Evolutionary conservation across 805 yeast genomes (phyloP), one percentile per base, ranked within the genome.

Genomic region (Spathaspora hagerdaliae): DNA sequence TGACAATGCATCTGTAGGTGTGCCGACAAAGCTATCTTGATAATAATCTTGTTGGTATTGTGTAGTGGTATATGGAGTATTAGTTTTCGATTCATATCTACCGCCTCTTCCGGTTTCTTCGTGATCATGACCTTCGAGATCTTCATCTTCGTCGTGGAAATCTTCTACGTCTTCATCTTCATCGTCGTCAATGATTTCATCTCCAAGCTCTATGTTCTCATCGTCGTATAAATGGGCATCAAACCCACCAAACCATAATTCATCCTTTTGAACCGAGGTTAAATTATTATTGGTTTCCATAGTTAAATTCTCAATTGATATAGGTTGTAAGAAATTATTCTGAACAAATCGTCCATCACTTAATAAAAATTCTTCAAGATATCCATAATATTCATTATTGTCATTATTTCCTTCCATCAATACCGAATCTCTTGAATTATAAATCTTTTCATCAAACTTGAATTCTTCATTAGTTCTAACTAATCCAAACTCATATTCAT

Each of bases 401-500:
- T 31, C 32, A 26, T 29, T 37, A 9, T 29, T n/a, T 26, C 38
- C 38, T 9, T 12, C 34, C 29, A 29, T 27, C 8, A 37, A 40
- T 3, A 52, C 41, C 1, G 61, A 48, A 40, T 64, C 67, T 24
- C 52, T 53, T 29, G 59, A 57, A 29, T 51, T 56, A 45, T 65
- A 62, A 8, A 59, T 46, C 37, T 35, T 35, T 39, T 59, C 62
- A 45, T 68, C 68, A 46, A 64, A 76, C 48, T 70, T 73, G 61
- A 79, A 79, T 24, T 71, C 67, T 26, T 71, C 71, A 3, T 57
- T 64, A 2, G 73, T 67, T 51, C 79, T 64, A n/a, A 74, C 67
- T 27, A 82, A 55, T 1, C 87, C 88, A 62, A 78, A 80, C 13
- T 73, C 72, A 53, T 68, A 78, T 39, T 69, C 61, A 43, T 78